Conservation (phyloP, 163 green algal species). For the Prototheca wickerhamii region DNA sequence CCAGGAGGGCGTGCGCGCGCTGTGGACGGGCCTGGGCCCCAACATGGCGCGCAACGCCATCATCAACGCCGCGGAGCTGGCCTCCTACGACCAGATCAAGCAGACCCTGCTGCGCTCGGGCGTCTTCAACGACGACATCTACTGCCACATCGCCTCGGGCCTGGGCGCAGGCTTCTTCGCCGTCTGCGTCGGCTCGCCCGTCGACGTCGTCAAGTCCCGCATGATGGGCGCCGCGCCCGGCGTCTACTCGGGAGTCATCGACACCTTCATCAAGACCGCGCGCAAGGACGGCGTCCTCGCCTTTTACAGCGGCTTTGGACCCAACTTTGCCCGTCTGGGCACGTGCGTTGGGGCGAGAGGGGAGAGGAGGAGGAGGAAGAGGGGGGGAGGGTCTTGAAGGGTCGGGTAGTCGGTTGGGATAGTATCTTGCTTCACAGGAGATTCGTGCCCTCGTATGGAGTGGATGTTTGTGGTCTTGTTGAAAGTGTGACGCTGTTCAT, state of each 20-base stretch:
- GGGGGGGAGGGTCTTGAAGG: too few species aligned
- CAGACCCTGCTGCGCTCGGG: slow-evolving; percentile 46
- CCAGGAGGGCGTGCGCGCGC: slow-evolving; percentile 68
- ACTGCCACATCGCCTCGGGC: slow-evolving; percentile 68
- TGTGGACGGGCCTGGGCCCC: slow-evolving; percentile 92
- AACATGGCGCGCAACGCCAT: slow-evolving; percentile 96
- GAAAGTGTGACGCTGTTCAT: too few species aligned
- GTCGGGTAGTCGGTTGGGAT: too few species aligned
- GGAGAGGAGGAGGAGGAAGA: too few species aligned
- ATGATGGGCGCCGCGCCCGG: slow-evolving; percentile 85
- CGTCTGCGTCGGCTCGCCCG: slow-evolving; percentile 86
- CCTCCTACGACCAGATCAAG: slow-evolving; percentile 93
- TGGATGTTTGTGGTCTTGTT: too few species aligned
- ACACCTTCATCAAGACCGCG: slow-evolving; percentile 93
- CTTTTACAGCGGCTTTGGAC: slow-evolving; percentile 95
- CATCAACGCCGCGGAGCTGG: slow-evolving; percentile 97
- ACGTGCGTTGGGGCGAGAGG: not conserved
- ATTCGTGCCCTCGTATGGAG: too few species aligned
- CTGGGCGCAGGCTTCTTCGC: slow-evolving; percentile 93
- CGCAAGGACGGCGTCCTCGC: slow-evolving; percentile 70
- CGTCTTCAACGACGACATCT: slow-evolving; percentile 65
- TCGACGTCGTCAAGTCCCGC: slow-evolving; percentile 97
- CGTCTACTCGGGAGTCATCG: slow-evolving; percentile 76
- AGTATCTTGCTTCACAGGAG: too few species aligned
- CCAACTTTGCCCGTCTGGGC: slow-evolving; percentile 86